Evolutionary conservation across 2,329 filamentous ascomycete genomes (phyloP).

Genomic region (Fusarium drepaniforme): DNA sequence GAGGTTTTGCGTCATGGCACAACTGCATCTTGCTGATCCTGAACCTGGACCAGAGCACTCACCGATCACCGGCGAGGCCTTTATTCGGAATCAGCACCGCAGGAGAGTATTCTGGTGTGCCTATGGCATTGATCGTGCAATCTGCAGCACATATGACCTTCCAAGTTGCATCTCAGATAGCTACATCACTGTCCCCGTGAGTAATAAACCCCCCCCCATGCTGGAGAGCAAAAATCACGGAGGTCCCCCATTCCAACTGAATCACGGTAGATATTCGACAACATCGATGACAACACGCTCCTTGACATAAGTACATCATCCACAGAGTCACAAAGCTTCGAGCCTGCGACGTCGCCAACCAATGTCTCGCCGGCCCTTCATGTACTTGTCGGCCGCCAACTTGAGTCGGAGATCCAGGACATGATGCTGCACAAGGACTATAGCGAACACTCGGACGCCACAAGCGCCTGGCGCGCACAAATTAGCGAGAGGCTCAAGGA

Average conservation of each 20-base stretch:
- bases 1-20: background rate
- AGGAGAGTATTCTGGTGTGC: constrained; percentile 44
- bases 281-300: no score
- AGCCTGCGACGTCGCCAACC: no score
- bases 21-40: background rate
- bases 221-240: background rate
- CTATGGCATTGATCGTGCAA: background rate
- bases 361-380: no score
- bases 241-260: background rate
- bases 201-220: background rate
- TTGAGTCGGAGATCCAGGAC: no score
- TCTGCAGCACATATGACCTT: background rate
- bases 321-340: no score
- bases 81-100: constrained; percentile 32
- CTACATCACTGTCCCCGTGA: background rate
- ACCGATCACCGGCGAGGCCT: constrained; percentile 4
- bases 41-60: background rate
- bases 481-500: background rate
- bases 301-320: no score
- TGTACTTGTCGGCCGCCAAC: no score
- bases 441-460: no score
- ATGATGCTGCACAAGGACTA: no score
- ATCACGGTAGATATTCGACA: background rate
- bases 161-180: background rate
- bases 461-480: no score